Conservation (phyloP, 768 basidiomycete genomes). For the Tricholoma furcatifolium region DNA sequence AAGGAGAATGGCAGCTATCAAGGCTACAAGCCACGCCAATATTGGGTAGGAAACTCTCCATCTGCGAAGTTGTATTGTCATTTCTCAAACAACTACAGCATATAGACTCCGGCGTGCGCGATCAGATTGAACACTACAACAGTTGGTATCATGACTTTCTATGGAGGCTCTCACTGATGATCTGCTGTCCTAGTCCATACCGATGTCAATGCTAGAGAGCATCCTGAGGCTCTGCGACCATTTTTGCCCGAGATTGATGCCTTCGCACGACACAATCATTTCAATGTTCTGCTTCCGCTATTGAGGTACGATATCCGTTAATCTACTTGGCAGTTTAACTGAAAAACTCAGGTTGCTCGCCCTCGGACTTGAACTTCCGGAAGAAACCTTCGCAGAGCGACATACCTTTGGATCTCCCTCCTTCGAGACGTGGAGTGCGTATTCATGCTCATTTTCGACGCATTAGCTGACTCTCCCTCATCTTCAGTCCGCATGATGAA, state of each 20-base stretch:
- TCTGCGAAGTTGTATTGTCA: not conserved
- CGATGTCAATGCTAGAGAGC: conserved; percentile 29
- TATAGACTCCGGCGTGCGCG: conserved; percentile 59
- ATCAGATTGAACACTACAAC: conserved; percentile 65
- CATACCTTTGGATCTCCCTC: conserved; percentile 34
- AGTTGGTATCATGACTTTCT: conserved; percentile 32
- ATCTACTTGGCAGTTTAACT: not conserved
- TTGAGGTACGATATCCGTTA: conserved; percentile 26
- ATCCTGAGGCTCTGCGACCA: conserved; percentile 36
- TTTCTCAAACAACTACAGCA: conserved; percentile 35
- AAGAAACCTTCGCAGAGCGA: conserved; percentile 39
- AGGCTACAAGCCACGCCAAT: conserved; percentile 29
- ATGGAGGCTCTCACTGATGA: not conserved
- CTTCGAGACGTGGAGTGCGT: conserved; percentile 35
- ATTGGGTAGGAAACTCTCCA: conserved; percentile 14
- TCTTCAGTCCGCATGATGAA: conserved; percentile 45
- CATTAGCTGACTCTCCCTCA: not conserved
- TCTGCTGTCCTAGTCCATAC: conserved; percentile 27
- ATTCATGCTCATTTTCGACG: not conserved
- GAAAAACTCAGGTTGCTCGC: conserved; percentile 30
- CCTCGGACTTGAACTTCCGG: conserved; percentile 43
- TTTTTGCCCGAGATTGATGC: conserved; percentile 34
- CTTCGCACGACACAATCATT: conserved; percentile 35
- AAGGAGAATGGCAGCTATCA: conserved; percentile 43
- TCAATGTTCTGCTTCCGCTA: conserved; percentile 34